These are phyloP conservation scores for Hypoxylon sp. DNA, from an alignment of 2,329 filamentous ascomycete genomes.

Conservation along the genomic window DNA sequence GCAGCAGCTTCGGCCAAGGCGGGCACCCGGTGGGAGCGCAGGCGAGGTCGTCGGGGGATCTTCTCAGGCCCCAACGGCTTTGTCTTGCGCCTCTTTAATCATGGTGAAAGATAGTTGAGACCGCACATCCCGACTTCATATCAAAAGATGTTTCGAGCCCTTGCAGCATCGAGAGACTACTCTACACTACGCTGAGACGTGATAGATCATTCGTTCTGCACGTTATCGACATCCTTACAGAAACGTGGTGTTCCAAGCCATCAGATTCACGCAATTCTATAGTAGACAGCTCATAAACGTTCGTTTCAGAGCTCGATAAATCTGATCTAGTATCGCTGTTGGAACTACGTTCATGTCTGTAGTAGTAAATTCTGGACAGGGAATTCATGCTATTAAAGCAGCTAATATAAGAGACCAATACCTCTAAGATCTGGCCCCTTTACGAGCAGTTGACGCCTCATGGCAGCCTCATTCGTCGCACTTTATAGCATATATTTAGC, in stretches of 20 bases:
- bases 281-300: conserved; percentile 15
- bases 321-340: neutral
- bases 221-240: conserved; percentile 33
- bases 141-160: conserved; percentile 36
- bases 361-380: neutral
- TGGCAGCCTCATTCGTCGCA: neutral
- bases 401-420: neutral
- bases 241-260: conserved; percentile 39
- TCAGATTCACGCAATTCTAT: conserved; percentile 18
- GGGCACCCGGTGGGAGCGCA: conserved; percentile 3
- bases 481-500: neutral
- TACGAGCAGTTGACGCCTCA: neutral
- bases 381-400: neutral
- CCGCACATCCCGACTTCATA: conserved; percentile 28
- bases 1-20: conserved; percentile 12
- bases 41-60: conserved; percentile 15
- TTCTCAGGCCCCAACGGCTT: conserved; percentile 27
- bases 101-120: conserved; percentile 30
- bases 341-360: neutral
- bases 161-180: conserved; percentile 35
- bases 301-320: conserved; percentile 1
- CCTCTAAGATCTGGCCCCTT: neutral
- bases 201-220: conserved; percentile 31
- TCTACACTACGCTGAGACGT: conserved; percentile 23
- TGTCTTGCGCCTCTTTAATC: conserved; percentile 25